Percentiles rank a stretch among this genome's conserved stretches.
Evolutionary conservation across 208 protist genomes (phyloP).

Genomic region (Crithidia acanthocephali): DNA sequence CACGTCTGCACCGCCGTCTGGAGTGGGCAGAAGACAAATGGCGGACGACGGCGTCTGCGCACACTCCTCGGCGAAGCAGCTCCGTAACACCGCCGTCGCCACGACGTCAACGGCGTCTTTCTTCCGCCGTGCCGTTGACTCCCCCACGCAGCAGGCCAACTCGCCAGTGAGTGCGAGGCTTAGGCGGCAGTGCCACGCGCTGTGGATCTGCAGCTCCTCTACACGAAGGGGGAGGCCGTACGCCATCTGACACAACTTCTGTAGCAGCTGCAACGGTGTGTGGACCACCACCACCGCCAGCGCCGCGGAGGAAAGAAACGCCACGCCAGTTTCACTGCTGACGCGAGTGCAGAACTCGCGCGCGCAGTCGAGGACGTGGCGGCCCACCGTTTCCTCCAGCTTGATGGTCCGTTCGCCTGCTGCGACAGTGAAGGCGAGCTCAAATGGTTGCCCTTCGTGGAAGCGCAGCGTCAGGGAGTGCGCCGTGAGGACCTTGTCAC

Average conservation of each 20-base stretch:
- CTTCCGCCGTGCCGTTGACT: constrained; percentile 40
- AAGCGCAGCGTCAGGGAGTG: constrained; percentile 21
- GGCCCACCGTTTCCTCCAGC: constrained; percentile 28
- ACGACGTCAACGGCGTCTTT: constrained; percentile 56
- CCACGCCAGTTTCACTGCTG: constrained; percentile 13
- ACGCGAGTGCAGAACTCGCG: constrained; percentile 24
- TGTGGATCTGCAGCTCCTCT: constrained; percentile 18
- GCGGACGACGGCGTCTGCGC: neutral
- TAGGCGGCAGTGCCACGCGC: constrained; percentile 63
- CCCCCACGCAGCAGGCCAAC: constrained; percentile 41
- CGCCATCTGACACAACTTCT: constrained; percentile 17
- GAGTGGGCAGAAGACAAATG: neutral
- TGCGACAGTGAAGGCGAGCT: constrained; percentile 21
- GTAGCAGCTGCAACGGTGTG: constrained; percentile 19
- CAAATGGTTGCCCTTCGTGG: neutral
- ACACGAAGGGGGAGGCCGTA: constrained; percentile 20
- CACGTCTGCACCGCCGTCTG: neutral
- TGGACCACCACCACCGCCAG: neutral
- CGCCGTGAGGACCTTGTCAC: constrained; percentile 8
- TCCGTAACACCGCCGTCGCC: constrained; percentile 25
- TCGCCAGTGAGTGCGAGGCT: constrained; percentile 44
- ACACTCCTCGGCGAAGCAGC: constrained; percentile 17
- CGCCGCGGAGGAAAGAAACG: constrained; percentile 7
- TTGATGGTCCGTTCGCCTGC: constrained; percentile 11
- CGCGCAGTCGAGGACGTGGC: constrained; percentile 18